A percentile compares a stretch with the other conserved stretches of the same genome.
Evolutionary conservation across 106 monocot species (phyloP).

Genomic region (Dendrobium catenatum): DNA sequence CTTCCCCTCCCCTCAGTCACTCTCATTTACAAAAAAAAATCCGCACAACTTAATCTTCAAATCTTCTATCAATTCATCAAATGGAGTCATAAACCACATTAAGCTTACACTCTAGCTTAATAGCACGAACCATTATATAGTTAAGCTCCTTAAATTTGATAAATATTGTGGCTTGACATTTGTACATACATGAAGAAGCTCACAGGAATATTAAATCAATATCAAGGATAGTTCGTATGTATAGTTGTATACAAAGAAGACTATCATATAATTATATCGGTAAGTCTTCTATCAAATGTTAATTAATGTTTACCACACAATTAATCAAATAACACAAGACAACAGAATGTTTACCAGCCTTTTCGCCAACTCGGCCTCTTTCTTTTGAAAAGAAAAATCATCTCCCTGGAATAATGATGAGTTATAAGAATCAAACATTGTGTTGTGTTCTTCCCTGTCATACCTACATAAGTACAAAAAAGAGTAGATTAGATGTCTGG

Average conservation of each 20-base stretch:
- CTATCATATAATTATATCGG: background rate
- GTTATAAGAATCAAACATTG: conserved; percentile 78
- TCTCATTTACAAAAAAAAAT: background rate
- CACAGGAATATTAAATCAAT: background rate
- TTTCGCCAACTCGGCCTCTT: conserved; percentile 84
- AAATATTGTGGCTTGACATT: background rate
- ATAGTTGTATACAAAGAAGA: background rate
- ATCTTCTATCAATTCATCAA: background rate
- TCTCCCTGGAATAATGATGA: conserved; percentile 57
- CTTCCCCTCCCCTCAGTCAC: background rate
- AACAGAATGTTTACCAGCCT: conserved; percentile 46
- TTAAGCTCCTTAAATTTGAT: background rate
- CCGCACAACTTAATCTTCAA: background rate
- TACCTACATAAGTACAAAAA: conserved; percentile 47
- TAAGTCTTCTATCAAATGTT: background rate
- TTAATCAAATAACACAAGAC: background rate
- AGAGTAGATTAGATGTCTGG: background rate
- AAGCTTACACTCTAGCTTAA: background rate
- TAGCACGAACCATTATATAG: background rate
- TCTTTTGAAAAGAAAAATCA: conserved; percentile 66
- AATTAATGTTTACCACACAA: background rate
- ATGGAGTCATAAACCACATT: background rate
- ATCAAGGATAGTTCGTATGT: background rate
- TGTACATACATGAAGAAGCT: background rate
- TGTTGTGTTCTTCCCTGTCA: conserved; percentile 88